phyloP scores from a whole-genome alignment of 169 alveolate species.

The Neospora caninum region DNA sequence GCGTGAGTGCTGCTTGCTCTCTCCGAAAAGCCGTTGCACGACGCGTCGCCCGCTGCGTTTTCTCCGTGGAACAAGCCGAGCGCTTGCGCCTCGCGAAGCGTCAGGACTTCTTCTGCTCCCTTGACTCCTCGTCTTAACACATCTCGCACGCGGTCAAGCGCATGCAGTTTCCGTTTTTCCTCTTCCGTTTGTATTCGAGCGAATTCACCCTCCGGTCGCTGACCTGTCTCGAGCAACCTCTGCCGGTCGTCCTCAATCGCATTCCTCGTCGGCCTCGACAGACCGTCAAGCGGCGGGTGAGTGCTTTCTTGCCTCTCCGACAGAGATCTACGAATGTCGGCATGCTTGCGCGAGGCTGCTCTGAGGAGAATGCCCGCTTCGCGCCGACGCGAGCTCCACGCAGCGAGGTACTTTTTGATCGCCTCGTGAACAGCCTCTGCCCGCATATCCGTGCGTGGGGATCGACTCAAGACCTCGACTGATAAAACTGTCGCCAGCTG shows the following conservation, averaged over 20 bases:
- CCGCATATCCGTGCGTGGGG: background rate
- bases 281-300: no score
- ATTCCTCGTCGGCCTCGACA: no score
- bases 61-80: background rate
- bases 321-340: background rate
- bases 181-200: background rate
- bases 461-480: background rate
- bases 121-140: background rate
- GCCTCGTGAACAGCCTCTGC: background rate
- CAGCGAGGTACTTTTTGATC: background rate
- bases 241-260: background rate
- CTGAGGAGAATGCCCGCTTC: background rate
- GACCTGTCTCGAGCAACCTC: background rate
- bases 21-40: no score
- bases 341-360: background rate
- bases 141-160: background rate
- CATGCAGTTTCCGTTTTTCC: background rate
- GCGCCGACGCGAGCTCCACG: conserved; percentile 12
- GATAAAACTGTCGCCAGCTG: background rate
- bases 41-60: no score
- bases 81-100: background rate
- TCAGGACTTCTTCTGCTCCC: conserved; percentile 15
- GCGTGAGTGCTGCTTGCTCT: no score
- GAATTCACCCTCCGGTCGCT: background rate
- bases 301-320: no score